phyloP scores from a whole-genome alignment of 2,329 filamentous ascomycete species.

The Dothideomycetes sp. region DNA sequence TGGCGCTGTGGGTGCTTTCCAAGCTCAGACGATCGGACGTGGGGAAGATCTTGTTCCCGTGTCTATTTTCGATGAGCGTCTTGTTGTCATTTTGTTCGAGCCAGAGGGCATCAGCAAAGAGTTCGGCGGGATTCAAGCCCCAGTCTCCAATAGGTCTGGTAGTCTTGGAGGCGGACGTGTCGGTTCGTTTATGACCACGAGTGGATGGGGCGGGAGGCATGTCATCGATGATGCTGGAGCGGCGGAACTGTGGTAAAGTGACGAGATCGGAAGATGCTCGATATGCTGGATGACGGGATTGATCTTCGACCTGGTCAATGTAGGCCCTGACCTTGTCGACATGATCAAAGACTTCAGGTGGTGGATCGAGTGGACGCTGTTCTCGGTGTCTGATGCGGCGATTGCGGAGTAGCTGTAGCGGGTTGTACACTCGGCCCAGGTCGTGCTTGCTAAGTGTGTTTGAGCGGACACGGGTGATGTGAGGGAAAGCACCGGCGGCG shows the following conservation, averaged over 20 bases:
- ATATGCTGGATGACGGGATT: slow-evolving; percentile 27
- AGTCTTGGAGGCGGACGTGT: slow-evolving; percentile 43
- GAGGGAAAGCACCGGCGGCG: slow-evolving; percentile 28
- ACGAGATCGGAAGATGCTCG: slow-evolving; percentile 23
- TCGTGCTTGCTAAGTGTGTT: slow-evolving; percentile 24
- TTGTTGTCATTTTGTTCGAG: slow-evolving; percentile 74
- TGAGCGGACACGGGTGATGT: slow-evolving; percentile 26
- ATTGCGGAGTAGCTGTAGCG: slow-evolving; percentile 85
- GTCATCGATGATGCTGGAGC: slow-evolving; percentile 12
- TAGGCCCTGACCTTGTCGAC: slow-evolving; percentile 60
- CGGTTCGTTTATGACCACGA: slow-evolving; percentile 22
- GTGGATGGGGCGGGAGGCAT: slow-evolving; percentile 9
- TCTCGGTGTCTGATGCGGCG: slow-evolving; percentile 74
- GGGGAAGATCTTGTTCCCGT: slow-evolving; percentile 63
- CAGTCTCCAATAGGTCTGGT: slow-evolving; percentile 73
- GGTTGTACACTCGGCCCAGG: slow-evolving; percentile 74
- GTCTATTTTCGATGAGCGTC: slow-evolving; percentile 65
- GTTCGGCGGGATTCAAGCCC: slow-evolving; percentile 70
- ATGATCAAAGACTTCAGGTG: slow-evolving; percentile 67
- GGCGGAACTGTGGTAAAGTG: slow-evolving; percentile 15
- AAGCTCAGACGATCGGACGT: slow-evolving; percentile 12
- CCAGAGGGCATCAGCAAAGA: slow-evolving; percentile 87
- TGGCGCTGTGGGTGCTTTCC: slow-evolving; percentile 8
- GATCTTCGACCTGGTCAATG: slow-evolving; percentile 57
- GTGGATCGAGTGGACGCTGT: slow-evolving; percentile 61